These are phyloP conservation scores for Tolypocladium nubicola DNA, from an alignment of 2,329 filamentous ascomycete genomes.

Conservation along the genomic window DNA sequence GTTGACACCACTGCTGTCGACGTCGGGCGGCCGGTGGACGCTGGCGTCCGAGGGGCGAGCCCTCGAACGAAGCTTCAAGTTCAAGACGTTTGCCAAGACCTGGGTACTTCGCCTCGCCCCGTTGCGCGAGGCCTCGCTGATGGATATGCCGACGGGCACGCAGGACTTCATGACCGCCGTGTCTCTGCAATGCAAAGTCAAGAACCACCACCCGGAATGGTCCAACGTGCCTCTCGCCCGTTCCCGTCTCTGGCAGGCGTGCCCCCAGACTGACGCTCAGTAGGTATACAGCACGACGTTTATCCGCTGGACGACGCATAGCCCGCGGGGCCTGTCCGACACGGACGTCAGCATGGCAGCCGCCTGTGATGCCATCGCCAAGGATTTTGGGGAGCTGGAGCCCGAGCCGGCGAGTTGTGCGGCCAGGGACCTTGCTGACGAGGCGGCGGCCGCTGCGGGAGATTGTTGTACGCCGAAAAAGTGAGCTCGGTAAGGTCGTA, in stretches of 20 bases:
- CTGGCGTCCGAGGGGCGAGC: constrained; percentile 40
- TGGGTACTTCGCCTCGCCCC: constrained; percentile 37
- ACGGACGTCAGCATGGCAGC: constrained; percentile 53
- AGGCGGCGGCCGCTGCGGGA: constrained; percentile 32
- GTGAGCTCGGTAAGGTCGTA: neutral
- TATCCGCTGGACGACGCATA: constrained; percentile 66
- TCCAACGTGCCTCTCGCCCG: constrained; percentile 43
- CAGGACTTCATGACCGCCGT: constrained; percentile 69
- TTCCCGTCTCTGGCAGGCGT: neutral
- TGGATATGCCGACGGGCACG: neutral
- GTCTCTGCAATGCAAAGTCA: constrained; percentile 54
- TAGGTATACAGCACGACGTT: constrained; percentile 61
- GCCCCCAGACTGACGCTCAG: neutral
- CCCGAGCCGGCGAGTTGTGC: constrained; percentile 21
- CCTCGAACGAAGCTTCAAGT: constrained; percentile 49
- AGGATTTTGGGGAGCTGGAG: constrained; percentile 43
- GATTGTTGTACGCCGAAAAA: constrained; percentile 44
- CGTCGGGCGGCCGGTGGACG: constrained; percentile 35
- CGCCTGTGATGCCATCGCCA: constrained; percentile 50
- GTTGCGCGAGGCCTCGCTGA: neutral
- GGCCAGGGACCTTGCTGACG: constrained; percentile 34
- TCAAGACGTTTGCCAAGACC: constrained; percentile 55
- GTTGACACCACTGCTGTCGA: constrained; percentile 28
- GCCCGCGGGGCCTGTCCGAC: constrained; percentile 50
- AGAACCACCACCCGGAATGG: constrained; percentile 69